Evolutionary conservation across 106 monocot species (phyloP), one percentile per base, ranked within the genome.

Genomic region (Narthecium ossifragum): DNA sequence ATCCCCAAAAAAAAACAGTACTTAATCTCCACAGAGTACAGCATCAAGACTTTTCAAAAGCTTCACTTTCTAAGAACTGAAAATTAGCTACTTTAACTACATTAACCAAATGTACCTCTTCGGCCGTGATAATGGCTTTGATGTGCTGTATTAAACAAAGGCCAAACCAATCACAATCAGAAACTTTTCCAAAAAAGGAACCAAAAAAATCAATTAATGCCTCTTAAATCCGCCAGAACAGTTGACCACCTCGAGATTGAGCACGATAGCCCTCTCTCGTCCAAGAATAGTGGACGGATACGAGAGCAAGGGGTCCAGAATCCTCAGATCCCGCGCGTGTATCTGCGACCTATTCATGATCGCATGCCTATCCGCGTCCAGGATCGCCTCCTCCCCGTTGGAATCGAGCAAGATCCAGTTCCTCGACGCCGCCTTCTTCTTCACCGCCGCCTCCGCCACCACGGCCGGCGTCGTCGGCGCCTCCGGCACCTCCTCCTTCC

Each of bases 301-400:
- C 4, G 86, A 85, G 21, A 94, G 78, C 26, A 90, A 48, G 8
- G 94, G 94, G 63, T 94, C 94, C 20, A 94, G 66, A 23, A 94
- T 86, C 51, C 94, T 71, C 26, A 94, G 73, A 66, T 94, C 94
- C 23, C 94, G 74, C 0, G 90, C 86, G 48, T 83, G 74, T 64
- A 94, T 86, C 73, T 90, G 83, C 14, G 83, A 82, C 9, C 86
- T 60, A 34, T 90, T 89, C 94, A 94, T 94, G 67, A 94, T 94
- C 61, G 85, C 79, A 64, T 90, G 83, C 77, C 90, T 94, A 61
- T 94, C 94, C 9, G 70, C 86, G 29, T 94, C 94, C 14, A 94
- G 61, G 17, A 86, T 73, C 50, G 77, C 78, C 15, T 55, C 80
- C 34, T 80, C 82, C 12, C 90, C 89, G 6, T 39, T 55, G 3